A percentile compares a stretch with the other conserved stretches of the same genome.
These are phyloP conservation scores for Melastoma malabathricum DNA, from an alignment of 345 rosid genomes.

Conservation along the genomic window DNA sequence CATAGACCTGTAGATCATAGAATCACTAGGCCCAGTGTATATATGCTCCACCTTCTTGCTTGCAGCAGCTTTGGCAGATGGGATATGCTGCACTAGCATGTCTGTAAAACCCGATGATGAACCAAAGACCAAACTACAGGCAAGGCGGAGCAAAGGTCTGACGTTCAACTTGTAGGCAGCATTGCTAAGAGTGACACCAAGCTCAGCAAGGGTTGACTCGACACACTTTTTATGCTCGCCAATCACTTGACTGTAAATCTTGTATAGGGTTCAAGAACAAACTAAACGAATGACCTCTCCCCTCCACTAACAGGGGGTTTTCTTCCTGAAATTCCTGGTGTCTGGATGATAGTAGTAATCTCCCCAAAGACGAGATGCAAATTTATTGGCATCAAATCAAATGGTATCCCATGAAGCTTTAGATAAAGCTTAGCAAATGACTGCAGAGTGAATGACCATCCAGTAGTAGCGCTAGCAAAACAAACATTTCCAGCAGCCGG, in stretches of 20 bases:
- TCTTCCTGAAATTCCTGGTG: conserved; percentile 54
- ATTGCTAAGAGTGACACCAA: conserved; percentile 88
- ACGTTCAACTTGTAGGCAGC: conserved; percentile 85
- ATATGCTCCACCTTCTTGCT: conserved; percentile 67
- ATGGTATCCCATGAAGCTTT: conserved; percentile 83
- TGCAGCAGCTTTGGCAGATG: conserved; percentile 86
- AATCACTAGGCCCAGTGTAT: conserved; percentile 72
- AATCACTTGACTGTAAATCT: conserved; percentile 93
- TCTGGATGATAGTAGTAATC: conserved; percentile 77
- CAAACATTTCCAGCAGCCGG: conserved; percentile 92
- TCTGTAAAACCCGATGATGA: conserved; percentile 93
- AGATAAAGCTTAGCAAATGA: conserved; percentile 87
- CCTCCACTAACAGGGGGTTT: conserved; percentile 72
- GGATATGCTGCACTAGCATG: conserved; percentile 90
- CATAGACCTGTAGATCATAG: conserved; percentile 65
- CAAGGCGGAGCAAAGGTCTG: conserved; percentile 80
- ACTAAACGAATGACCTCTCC: conserved; percentile 87
- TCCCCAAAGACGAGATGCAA: conserved; percentile 94
- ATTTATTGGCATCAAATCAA: conserved; percentile 83
- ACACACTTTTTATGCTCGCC: conserved; percentile 98
- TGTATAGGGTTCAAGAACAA: conserved; percentile 95
- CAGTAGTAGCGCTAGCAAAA: conserved; percentile 87
- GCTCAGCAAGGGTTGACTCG: conserved; percentile 88
- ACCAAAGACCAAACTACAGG: conserved; percentile 90
- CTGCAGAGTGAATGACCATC: conserved; percentile 96